A percentile compares a stretch with the other conserved stretches of the same genome.
These are phyloP conservation scores for Candida insectorum DNA, from an alignment of 805 yeast species.

Conservation along the genomic window DNA sequence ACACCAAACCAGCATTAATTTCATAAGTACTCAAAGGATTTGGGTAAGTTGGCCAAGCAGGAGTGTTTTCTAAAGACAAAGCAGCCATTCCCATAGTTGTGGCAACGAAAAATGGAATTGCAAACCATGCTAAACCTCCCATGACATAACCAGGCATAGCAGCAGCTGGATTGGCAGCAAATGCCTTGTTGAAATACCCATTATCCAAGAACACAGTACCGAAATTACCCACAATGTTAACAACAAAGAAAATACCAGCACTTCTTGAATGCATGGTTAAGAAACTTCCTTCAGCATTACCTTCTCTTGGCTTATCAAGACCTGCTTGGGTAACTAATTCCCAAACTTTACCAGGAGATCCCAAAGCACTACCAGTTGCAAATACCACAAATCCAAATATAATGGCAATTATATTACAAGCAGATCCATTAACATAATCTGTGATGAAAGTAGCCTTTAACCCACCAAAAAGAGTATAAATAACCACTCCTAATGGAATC, in stretches of 20 bases:
- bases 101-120: constrained; percentile 79
- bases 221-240: constrained; percentile 82
- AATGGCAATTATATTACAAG: constrained; percentile 71
- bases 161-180: constrained; percentile 79
- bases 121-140: constrained; percentile 91
- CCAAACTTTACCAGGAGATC: constrained; percentile 81
- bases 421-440: constrained; percentile 44
- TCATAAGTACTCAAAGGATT: constrained; percentile 60
- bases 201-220: constrained; percentile 86
- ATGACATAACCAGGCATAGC: constrained; percentile 84
- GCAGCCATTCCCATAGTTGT: constrained; percentile 88
- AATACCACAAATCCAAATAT: constrained; percentile 78
- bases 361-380: constrained; percentile 66
- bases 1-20: constrained; percentile 76
- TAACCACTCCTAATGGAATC: constrained; percentile 72
- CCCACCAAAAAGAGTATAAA: constrained; percentile 43
- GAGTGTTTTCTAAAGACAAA: constrained; percentile 63
- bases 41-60: constrained; percentile 81
- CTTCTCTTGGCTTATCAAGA: constrained; percentile 58
- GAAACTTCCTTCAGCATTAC: constrained; percentile 84
- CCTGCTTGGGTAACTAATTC: constrained; percentile 66
- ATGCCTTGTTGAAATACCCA: constrained; percentile 87
- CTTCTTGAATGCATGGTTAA: constrained; percentile 81
- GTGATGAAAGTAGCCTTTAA: constrained; percentile 45
- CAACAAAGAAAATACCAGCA: constrained; percentile 88